Percentiles rank a stretch among this genome's conserved stretches.
Conservation (phyloP, 2,329 filamentous ascomycete species). For the Alternaria hordeiaustralica region DNA sequence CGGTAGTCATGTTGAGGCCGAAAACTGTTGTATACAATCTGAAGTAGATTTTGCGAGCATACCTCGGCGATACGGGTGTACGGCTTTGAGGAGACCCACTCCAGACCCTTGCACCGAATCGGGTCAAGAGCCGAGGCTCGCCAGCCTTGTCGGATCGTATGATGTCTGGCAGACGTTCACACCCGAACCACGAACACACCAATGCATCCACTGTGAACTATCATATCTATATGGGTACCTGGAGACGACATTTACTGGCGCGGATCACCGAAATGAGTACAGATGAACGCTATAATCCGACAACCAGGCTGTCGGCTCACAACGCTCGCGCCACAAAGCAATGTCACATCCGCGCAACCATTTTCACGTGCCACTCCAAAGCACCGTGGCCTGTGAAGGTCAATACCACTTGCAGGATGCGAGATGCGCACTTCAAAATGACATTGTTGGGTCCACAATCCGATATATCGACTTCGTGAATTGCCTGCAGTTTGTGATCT, state of each 20-base stretch:
- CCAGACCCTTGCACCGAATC: no score
- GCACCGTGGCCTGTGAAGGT: not conserved
- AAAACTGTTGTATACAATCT: not conserved
- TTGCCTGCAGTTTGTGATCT: not conserved
- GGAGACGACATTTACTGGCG: fast-evolving
- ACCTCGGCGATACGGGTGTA: not conserved
- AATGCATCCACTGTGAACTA: no score
- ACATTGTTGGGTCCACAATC: not conserved
- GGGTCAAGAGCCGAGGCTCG: no score
- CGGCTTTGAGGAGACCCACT: no score
- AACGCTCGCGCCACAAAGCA: not conserved
- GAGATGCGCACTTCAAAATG: not conserved
- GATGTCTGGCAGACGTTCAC: no score
- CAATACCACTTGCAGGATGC: not conserved
- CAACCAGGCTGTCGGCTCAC: not conserved
- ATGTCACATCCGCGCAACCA: not conserved
- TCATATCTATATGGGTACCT: no score
- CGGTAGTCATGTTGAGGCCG: not conserved
- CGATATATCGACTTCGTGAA: fast-evolving
- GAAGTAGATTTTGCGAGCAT: not conserved
- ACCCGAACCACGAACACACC: no score
- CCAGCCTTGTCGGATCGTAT: no score
- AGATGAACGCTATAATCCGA: not conserved
- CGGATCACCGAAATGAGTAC: fast-evolving
- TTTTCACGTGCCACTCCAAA: not conserved